Conservation (phyloP, 2,329 filamentous ascomycete genomes). For the Microascus cirrosus region DNA sequence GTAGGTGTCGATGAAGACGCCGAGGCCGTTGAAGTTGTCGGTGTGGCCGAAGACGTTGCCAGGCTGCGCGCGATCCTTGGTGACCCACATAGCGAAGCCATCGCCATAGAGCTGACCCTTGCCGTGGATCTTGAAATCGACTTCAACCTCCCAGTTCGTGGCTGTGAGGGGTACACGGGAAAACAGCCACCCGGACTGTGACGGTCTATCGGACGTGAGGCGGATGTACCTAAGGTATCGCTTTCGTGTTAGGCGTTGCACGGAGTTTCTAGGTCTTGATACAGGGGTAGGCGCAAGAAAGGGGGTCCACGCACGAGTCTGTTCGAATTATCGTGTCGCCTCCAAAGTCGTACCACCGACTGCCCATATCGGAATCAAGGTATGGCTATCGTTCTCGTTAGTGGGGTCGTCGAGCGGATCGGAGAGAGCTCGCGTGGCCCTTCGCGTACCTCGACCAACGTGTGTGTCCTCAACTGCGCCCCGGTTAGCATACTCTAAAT, state of each 20-base stretch:
- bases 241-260: not conserved
- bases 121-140: constrained; percentile 91
- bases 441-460: constrained; percentile 59
- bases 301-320: constrained; percentile 42
- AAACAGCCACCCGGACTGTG: constrained; percentile 87
- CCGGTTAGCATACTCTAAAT: constrained; percentile 5
- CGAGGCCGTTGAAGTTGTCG: constrained; percentile 87
- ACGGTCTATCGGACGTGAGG: constrained; percentile 80
- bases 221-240: constrained; percentile 63
- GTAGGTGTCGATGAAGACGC: constrained; percentile 96
- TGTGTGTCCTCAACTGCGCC: constrained; percentile 72
- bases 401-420: constrained; percentile 10
- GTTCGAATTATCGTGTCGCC: constrained; percentile 79
- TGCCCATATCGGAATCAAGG: constrained; percentile 95
- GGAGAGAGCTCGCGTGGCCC: constrained; percentile 2
- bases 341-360: constrained; percentile 98
- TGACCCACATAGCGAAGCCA: constrained; percentile 96
- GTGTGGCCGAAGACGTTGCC: constrained; percentile 81
- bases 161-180: constrained; percentile 89
- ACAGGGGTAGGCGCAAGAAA: not conserved
- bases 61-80: constrained; percentile 71
- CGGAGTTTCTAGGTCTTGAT: not conserved
- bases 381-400: constrained; percentile 56
- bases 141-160: constrained; percentile 96
- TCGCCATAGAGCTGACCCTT: constrained; percentile 86